phyloP scores from a whole-genome alignment of 371 early-diverging fungal genomes.

The Smittium culicis region DNA sequence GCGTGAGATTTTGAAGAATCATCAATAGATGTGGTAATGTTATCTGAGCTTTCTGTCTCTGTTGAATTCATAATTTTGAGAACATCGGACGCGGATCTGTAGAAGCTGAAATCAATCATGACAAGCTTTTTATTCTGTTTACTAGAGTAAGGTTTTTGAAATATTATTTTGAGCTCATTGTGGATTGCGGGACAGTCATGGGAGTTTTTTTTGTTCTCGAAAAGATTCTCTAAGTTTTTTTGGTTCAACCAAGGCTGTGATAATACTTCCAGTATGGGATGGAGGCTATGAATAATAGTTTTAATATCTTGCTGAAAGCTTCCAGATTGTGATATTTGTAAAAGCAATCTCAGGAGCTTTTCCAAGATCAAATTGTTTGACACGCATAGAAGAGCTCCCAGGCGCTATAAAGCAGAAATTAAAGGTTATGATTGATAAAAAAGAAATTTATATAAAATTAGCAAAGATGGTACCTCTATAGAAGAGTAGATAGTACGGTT shows the following conservation, averaged over 20 bases:
- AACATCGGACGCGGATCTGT: conserved; percentile 30
- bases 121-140: conserved; percentile 14
- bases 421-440: too few species aligned
- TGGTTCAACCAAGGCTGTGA: conserved; percentile 29
- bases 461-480: conserved; percentile 56
- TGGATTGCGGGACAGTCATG: too few species aligned
- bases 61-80: conserved; percentile 17
- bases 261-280: conserved; percentile 18
- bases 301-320: conserved; percentile 34
- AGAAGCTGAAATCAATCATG: conserved; percentile 23
- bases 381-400: conserved; percentile 33
- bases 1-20: not conserved
- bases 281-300: conserved; percentile 19
- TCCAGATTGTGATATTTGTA: conserved; percentile 28
- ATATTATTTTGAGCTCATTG: conserved; percentile 26
- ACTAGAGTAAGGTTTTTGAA: conserved; percentile 11
- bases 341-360: conserved; percentile 23
- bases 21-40: not conserved
- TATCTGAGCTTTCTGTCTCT: not conserved
- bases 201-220: not conserved
- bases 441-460: too few species aligned
- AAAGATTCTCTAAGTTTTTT: conserved; percentile 13
- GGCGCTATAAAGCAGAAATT: conserved; percentile 42
- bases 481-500: conserved; percentile 87
- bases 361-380: conserved; percentile 29